Evolutionary conservation across 768 basidiomycete species (phyloP), one percentile per base, ranked within the genome.

Genomic region (Rickenella mellea): DNA sequence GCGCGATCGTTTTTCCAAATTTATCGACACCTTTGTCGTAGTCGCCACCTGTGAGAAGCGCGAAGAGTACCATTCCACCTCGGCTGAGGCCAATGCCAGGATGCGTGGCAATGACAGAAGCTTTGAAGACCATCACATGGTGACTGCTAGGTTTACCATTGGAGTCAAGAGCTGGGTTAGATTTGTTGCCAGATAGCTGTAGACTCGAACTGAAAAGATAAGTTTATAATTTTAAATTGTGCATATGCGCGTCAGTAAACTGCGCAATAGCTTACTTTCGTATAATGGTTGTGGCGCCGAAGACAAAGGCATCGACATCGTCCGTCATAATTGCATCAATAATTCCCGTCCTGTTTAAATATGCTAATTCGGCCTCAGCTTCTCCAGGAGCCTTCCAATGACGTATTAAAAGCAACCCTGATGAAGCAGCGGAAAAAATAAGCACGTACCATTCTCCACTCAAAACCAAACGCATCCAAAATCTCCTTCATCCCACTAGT

Each of bases 391-490:
- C 19, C 42, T 32, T 21, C 24, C 26, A 19, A 22, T 41, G 35
- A 22, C n/a, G n/a, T n/a, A n/a, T n/a, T n/a, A n/a, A n/a, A n/a
- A n/a, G n/a, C n/a, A n/a, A n/a, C n/a, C n/a, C n/a, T n/a, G n/a
- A n/a, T n/a, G n/a, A n/a, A n/a, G n/a, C n/a, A n/a, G n/a, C n/a
- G n/a, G n/a, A n/a, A n/a, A 19, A 36, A 36, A 22, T 36, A 22
- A 5, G 33, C 9, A 9, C 33, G 11, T 32, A 77, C 80, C 57
- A 70, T 75, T 49, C 77, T 66, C 78, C 81, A 84, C 53, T 85
- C 82, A 49, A 85, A 86, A 1, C 85, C 84, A 60, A 85, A 86
- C 0, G 83, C 79, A 31, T 83, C 78, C 1, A 86, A 78, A 36
- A 87, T 82, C 17, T 72, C 69, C 60, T 85, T 84, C 79, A 84